Base-by-base conservation (phyloP, 768 basidiomycete species). In the Amanita pseudoporphyria region DNA sequence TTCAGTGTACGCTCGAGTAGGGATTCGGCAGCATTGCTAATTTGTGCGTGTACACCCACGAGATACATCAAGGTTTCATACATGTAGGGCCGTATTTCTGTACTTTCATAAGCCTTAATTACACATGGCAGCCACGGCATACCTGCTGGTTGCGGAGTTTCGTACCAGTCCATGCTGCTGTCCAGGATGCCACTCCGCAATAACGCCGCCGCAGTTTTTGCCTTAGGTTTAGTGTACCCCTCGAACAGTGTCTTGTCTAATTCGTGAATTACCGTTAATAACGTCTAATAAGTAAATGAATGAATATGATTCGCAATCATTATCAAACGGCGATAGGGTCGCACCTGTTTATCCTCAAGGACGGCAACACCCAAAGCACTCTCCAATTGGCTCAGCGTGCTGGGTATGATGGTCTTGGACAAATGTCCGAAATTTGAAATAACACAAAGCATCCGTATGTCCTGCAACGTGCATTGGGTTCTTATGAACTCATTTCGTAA, bases 71-170 rank as follows among this genome's bases (percentile, higher is more conserved):
- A 72, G 6, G 80, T 79, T 59, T 89, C 83, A 66, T 86, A 94
- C 78, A 98, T 89, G 66, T 94, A 99, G 10, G 90, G 81, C 41
- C 95, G 82, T 52, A 99, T 92, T 67, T 96, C 96, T 74, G 52
- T 10, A 16, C 24, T 30, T 31, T 26, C 10, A 9, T 33, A 3
- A 10, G 14, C 10, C 13, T 13, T 13, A 38, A 40, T 38, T 38
- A 49, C 45, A 32, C 59, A 48, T 36, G 47, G 24, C 22, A 33
- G 14, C n/a, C 35, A 47, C 38, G 18, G 39, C 76, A 43, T 58
- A 87, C 95, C 92, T 54, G 82, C 87, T 3, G 96, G 96, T 60
- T 95, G 92, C 3, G 87, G 82, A 0, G 89, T 91, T 56, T 92
- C 86, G 58, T 83, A 88, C 96, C 96, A 99, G 61, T 97, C 90